Base-by-base conservation (phyloP, 129 eudicot genomes). In the Flaveria trinervia region DNA sequence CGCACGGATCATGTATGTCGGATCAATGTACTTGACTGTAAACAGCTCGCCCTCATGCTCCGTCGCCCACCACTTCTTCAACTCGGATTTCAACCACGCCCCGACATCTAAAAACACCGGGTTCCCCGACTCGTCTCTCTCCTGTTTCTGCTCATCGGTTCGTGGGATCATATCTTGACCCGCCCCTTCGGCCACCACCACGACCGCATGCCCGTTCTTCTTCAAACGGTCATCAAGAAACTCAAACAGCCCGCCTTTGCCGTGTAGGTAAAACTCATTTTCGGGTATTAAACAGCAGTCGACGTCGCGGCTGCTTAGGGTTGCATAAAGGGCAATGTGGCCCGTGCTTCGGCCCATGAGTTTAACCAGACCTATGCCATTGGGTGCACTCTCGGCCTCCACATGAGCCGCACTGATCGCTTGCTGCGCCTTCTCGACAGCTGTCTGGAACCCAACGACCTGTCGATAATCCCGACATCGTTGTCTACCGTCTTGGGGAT, bases 281-380 rank as follows among this genome's bases (percentile, higher is more conserved):
- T 92, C 98, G 0, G 96, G 98, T 43, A 92, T 92, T 65, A 90
- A 81, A 74, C 98, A 92, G 52, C 98, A 90, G 65, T 88, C 94
- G 3, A 92, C 98, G 25, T 90, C 96, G 0, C 96, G 96, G 82
- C 92, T 92, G 70, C 92, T 84, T 48, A 92, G 75, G 69, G 98
- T 92, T 20, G 98, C 87, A 25, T 82, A 70, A 4, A 92, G 90
- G 11, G 96, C 98, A 26, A 92, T 90, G 78, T 90, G 96, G 48
- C 96, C 98, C 1, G 94, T 92, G 84, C 92, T 90, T 15, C 98
- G 92, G 14, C 98, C 98, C 94, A 90, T 92, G 10, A 92, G 92
- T 81, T 92, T 92, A 26, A 92, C 98, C 8, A 92, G 72, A 36
- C 98, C 94, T 45, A 92, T 83, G 48, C 98, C 94, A 45, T 92